Evolutionary conservation across 805 yeast genomes (phyloP), one percentile per base, ranked within the genome.

Genomic region (Yamadazyma takamatsuzukensis): DNA sequence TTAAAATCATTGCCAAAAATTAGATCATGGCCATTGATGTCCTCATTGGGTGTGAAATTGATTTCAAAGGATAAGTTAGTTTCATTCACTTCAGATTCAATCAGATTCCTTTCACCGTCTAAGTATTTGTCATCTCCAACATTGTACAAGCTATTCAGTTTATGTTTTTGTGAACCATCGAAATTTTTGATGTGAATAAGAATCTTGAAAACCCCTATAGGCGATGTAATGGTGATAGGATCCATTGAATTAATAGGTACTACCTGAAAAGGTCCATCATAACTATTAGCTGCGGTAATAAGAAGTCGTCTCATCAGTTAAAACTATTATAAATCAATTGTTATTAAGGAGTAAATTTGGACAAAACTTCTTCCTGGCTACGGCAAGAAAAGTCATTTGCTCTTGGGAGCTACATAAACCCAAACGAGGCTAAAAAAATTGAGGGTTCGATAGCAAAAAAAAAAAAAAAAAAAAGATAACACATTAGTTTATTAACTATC

Each of bases 1-100:
- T 68, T 72, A 48, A 77, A 76, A 45, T 80, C 86, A 48, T 80
- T 80, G 1, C 87, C 86, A 56, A 75, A 80, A 13, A 74, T 36
- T 25, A 80, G 51, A 13, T 66, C 62, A 25, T 70, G 61, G 3
- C 81, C 83, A 11, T 42, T 44, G 13, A 77, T 56, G 17, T 54
- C 60, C 3, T 39, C 34, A 7, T 43, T 53, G 26, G 79, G 80
- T 8, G 45, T 54, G 33, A 73, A 62, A 15, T 50, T 48, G 12
- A 61, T 42, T 6, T 49, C 34, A 8, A 63, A 35, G 15, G 59
- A 40, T 15, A 63, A 39, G 34, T 61, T 63, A 61, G 61, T 6
- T 23, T 12, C 6, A 28, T 27, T 21, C 6, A 24, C 15, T 19
- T 16, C 14, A 4, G 39, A 41, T 0, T 47, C 53, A n/a, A n/a